These are phyloP conservation scores for Phalaenopsis aphrodite DNA, from an alignment of 106 monocot genomes.

Conservation along the genomic window DNA sequence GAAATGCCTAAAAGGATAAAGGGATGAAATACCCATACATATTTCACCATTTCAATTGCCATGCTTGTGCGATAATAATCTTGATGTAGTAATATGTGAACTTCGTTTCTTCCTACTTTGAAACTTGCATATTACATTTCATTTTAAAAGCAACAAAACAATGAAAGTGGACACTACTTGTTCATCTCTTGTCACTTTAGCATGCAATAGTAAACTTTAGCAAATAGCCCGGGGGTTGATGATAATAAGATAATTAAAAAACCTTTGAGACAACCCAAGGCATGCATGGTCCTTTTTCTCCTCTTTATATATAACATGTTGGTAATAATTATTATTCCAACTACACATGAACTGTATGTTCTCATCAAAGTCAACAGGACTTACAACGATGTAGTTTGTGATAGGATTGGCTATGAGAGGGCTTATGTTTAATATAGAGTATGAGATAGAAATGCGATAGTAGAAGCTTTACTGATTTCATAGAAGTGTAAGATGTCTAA, in stretches of 20 bases:
- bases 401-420: no score
- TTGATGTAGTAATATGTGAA: not conserved
- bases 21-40: not conserved
- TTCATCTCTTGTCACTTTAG: not conserved
- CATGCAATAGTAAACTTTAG: not conserved
- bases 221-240: no score
- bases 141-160: no score
- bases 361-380: no score
- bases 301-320: not conserved
- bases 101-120: not conserved
- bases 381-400: no score
- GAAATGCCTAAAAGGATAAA: not conserved
- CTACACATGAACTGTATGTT: not conserved
- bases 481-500: no score
- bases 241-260: not conserved
- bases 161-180: not conserved
- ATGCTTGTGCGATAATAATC: not conserved
- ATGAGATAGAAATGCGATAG: no score
- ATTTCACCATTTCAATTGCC: not conserved
- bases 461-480: no score
- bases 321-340: not conserved
- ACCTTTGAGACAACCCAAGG: not conserved
- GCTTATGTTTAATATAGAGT: no score
- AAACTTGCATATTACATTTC: not conserved
- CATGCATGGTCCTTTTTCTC: not conserved